Base-by-base conservation (phyloP, 495 filamentous ascomycete genomes). In the Xylaria castorea region DNA sequence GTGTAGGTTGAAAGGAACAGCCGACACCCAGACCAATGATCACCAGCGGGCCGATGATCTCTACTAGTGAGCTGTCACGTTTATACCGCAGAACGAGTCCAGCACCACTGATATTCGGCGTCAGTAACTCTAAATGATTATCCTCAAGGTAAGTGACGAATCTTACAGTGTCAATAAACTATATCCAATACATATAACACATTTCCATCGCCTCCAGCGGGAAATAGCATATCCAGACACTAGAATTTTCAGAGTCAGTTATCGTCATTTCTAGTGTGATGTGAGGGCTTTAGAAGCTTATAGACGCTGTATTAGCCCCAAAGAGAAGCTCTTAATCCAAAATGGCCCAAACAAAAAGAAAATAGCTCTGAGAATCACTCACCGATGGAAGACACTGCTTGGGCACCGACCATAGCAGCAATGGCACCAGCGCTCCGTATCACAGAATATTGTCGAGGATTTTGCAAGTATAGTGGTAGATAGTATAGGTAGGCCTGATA, bases 401-500 rank as follows among this genome's bases (percentile, higher is more conserved):
- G 89, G 16, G 81, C 82, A 14, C 80, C 75, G 22, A 91, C 86
- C 79, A 91, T 83, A 0, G 89, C 85, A 18, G 85, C 79, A 7
- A 84, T 86, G 61, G 89, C 80, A 3, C 82, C 83, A 16, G 89
- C 84, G 2, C 82, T 80, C 27, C 77, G 71, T 1, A 85, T 66
- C 6, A 81, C 78, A 14, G 77, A 80, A 53, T 58, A 80, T 48
- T 75, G 65, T 1, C 80, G 68, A 11, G 78, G 83, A 34, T 85
- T 86, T 72, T 86, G 83, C 50, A 82, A 83, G 68, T 87, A 87
- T 16, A 87, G 78, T 0, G 85, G 84, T 4, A 86, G 72, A 69
- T 83, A 87, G 75, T 86, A 87, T 12, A 87, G 71, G 48, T 87
- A 85, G 3, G 86, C 77, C 63, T 90, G 89, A 62, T 90, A 91